Evolutionary conservation across 2,329 filamentous ascomycete species (phyloP).

Genomic region (Microthyrium microscopicum): DNA sequence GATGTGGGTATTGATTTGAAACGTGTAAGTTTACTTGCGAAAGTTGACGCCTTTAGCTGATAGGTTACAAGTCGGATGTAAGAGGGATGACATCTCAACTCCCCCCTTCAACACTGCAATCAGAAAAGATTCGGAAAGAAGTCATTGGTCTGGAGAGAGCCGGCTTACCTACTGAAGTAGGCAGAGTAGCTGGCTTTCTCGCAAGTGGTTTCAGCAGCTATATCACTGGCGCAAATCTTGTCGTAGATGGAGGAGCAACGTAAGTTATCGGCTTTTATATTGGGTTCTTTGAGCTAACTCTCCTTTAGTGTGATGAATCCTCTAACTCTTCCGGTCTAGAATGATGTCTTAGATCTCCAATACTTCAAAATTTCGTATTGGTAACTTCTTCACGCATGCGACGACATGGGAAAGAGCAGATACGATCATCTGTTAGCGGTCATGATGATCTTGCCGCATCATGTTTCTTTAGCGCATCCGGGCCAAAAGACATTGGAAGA

Average conservation of each 20-base stretch:
- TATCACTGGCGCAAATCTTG: constrained; percentile 43
- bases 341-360: too few relatives aligned
- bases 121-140: constrained; percentile 30
- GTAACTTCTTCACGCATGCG: neutral
- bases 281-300: constrained; percentile 2
- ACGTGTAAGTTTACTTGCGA: constrained; percentile 23
- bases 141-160: constrained; percentile 42
- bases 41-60: too few relatives aligned
- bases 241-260: constrained; percentile 42
- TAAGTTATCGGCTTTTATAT: constrained; percentile 6
- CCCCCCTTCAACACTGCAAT: constrained; percentile 37
- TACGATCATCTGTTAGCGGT: too few relatives aligned
- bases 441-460: neutral
- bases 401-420: too few relatives aligned
- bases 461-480: neutral
- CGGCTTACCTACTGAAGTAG: constrained; percentile 41
- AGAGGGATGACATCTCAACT: constrained; percentile 36
- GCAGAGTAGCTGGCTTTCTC: constrained; percentile 43
- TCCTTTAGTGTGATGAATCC: constrained; percentile 16
- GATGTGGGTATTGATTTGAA: constrained; percentile 30
- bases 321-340: constrained; percentile 15
- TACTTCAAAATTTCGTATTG: neutral
- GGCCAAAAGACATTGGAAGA: constrained; percentile 9
- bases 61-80: constrained; percentile 27
- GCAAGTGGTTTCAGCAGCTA: constrained; percentile 47